These are phyloP conservation scores for Dendryphion nanum DNA, from an alignment of 2,329 filamentous ascomycete species.

Conservation along the genomic window DNA sequence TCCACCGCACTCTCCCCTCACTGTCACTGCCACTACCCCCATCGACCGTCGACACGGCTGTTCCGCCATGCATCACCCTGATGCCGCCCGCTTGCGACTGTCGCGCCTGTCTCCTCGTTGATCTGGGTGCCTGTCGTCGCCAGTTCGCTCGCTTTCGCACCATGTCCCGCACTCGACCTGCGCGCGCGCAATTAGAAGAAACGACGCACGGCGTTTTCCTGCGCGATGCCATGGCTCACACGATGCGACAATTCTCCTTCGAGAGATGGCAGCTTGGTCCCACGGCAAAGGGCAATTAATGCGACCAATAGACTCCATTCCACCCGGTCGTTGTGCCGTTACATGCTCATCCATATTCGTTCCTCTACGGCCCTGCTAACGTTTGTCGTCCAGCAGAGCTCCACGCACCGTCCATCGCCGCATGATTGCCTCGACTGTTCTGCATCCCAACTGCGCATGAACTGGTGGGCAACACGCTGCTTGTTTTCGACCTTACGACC, in stretches of 20 bases:
- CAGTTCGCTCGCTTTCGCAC: constrained; percentile 8
- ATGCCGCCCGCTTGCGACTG: background rate
- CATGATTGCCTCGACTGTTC: constrained; percentile 25
- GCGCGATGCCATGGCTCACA: constrained; percentile 19
- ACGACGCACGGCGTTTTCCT: constrained; percentile 33
- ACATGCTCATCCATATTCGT: too few relatives aligned
- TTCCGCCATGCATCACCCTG: too few relatives aligned
- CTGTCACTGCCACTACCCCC: too few relatives aligned
- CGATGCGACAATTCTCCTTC: constrained; percentile 26
- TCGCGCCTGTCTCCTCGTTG: background rate
- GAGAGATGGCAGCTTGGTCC: constrained; percentile 38
- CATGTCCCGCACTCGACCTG: constrained; percentile 17
- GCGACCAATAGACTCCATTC: constrained; percentile 24
- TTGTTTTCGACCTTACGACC: constrained; percentile 13
- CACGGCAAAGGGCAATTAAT: constrained; percentile 31
- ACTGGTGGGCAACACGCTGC: constrained; percentile 22
- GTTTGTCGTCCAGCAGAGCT: constrained; percentile 29
- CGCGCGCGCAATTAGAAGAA: constrained; percentile 27
- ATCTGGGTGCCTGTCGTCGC: background rate
- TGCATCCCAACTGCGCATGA: constrained; percentile 20
- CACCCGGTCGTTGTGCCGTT: constrained; percentile 15
- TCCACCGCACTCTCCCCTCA: too few relatives aligned
- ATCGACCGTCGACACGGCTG: too few relatives aligned
- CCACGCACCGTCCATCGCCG: constrained; percentile 23
- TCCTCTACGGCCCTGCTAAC: constrained; percentile 34